A percentile compares a stretch with the other conserved stretches of the same genome.
Evolutionary conservation across 169 alveolate species (phyloP).

Genomic region (Eimeria falciformis): DNA sequence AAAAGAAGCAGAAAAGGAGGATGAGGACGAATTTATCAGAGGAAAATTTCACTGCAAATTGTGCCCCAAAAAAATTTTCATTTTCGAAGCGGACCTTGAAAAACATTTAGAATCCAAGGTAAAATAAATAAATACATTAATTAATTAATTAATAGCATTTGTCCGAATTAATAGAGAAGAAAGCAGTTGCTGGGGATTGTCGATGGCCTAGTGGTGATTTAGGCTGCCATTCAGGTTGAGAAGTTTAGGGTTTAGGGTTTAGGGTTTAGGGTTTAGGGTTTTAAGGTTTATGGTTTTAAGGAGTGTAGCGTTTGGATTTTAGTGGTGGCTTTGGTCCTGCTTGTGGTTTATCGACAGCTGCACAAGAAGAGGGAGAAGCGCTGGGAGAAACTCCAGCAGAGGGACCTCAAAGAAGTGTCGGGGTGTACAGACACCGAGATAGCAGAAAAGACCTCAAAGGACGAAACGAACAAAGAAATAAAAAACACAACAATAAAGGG

Average conservation of each 20-base stretch:
- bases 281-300: too few relatives aligned
- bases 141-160: too few relatives aligned
- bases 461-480: too few relatives aligned
- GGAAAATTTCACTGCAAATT: slow-evolving; percentile 81
- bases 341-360: not conserved
- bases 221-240: too few relatives aligned
- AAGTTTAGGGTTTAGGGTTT: too few relatives aligned
- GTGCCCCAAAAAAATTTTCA: slow-evolving; percentile 79
- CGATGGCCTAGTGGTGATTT: too few relatives aligned
- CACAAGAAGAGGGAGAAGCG: not conserved
- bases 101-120: slow-evolving; percentile 81
- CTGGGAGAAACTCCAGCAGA: not conserved
- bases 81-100: slow-evolving; percentile 80
- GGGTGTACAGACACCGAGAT: too few relatives aligned
- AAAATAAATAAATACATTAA: not conserved
- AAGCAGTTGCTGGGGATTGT: too few relatives aligned
- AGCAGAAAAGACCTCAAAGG: too few relatives aligned
- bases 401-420: not conserved
- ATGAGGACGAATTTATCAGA: slow-evolving; percentile 26
- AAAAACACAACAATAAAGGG: not conserved
- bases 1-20: not conserved
- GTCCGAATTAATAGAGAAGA: too few relatives aligned
- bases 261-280: too few relatives aligned
- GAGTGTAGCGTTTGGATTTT: too few relatives aligned
- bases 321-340: not conserved